Conservation (phyloP, 2,329 filamentous ascomycete genomes). For the Helotiales sp. region DNA sequence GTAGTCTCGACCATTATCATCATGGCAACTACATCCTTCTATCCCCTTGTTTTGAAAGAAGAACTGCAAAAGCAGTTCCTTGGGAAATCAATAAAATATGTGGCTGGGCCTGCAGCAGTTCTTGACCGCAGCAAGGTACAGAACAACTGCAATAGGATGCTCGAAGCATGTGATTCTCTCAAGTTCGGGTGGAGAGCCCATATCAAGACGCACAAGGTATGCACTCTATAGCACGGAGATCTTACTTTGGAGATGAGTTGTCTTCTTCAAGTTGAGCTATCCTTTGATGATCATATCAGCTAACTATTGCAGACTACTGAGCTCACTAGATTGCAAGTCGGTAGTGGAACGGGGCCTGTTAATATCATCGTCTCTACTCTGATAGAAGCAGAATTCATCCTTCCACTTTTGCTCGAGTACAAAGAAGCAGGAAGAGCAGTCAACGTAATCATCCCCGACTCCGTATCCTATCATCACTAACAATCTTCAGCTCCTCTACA, state of each 20-base stretch:
- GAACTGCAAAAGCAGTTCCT: conserved; percentile 48
- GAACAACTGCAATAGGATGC: conserved; percentile 71
- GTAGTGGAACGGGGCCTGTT: conserved; percentile 42
- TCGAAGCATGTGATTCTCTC: conserved; percentile 59
- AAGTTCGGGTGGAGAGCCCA: conserved; percentile 71
- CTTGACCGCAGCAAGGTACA: conserved; percentile 67
- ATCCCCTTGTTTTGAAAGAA: conserved; percentile 37
- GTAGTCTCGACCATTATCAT: conserved; percentile 1
- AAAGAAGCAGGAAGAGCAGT: conserved; percentile 52
- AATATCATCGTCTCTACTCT: conserved; percentile 74
- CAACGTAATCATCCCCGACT: conserved; percentile 49
- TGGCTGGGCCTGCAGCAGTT: conserved; percentile 67
- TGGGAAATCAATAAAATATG: conserved; percentile 57
- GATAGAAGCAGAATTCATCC: conserved; percentile 68
- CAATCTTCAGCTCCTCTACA: conserved; percentile 48
- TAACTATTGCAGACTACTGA: conserved; percentile 56
- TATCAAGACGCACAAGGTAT: conserved; percentile 81
- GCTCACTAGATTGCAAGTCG: conserved; percentile 69
- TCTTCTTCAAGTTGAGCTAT: too few relatives aligned
- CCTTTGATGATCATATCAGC: too few relatives aligned
- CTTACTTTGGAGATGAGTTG: too few relatives aligned
- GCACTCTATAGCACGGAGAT: background rate
- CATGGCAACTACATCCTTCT: conserved; percentile 29
- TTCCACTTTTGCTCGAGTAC: conserved; percentile 60
- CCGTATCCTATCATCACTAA: conserved; percentile 4